These are phyloP conservation scores for Domatiomyces globalis DNA, from an alignment of 2,329 filamentous ascomycete species.

Conservation along the genomic window DNA sequence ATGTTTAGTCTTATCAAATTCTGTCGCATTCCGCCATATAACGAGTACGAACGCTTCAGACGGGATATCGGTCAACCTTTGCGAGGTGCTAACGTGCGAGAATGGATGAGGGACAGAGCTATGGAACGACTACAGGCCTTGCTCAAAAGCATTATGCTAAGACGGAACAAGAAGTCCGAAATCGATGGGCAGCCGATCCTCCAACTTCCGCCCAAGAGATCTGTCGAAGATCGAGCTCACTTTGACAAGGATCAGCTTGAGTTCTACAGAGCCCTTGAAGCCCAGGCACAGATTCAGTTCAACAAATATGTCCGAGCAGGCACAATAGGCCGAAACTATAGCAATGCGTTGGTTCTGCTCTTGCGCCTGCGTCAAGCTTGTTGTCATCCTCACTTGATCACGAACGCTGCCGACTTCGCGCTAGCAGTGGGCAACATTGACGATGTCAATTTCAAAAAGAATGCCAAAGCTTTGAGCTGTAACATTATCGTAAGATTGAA, in stretches of 20 bases:
- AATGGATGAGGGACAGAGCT: slow-evolving; percentile 30
- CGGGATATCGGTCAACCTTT: slow-evolving; percentile 39
- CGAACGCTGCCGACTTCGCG: slow-evolving; percentile 42
- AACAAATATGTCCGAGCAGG: slow-evolving; percentile 57
- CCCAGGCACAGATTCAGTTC: slow-evolving; percentile 53
- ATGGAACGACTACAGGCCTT: slow-evolving; percentile 62
- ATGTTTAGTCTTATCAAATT: slow-evolving; percentile 66
- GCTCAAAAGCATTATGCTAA: slow-evolving; percentile 66
- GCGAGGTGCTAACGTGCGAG: slow-evolving; percentile 24
- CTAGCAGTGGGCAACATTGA: slow-evolving; percentile 34
- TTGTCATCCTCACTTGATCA: slow-evolving; percentile 59
- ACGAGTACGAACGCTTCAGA: slow-evolving; percentile 48
- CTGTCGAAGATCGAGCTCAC: slow-evolving; percentile 46
- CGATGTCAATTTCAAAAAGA: slow-evolving; percentile 43
- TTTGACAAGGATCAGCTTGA: slow-evolving; percentile 52
- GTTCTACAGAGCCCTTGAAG: slow-evolving; percentile 55
- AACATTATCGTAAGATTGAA: slow-evolving; percentile 55
- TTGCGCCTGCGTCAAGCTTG: slow-evolving; percentile 68
- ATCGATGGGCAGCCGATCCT: slow-evolving; percentile 71
- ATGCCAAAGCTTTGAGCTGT: slow-evolving; percentile 46
- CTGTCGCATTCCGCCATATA: slow-evolving; percentile 62
- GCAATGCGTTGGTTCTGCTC: slow-evolving; percentile 64
- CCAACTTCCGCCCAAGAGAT: slow-evolving; percentile 50
- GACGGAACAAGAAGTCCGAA: slow-evolving; percentile 63
- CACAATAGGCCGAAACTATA: slow-evolving; percentile 59